Conservation (phyloP, 306 rosid species). For the Malus sylvestris region DNA sequence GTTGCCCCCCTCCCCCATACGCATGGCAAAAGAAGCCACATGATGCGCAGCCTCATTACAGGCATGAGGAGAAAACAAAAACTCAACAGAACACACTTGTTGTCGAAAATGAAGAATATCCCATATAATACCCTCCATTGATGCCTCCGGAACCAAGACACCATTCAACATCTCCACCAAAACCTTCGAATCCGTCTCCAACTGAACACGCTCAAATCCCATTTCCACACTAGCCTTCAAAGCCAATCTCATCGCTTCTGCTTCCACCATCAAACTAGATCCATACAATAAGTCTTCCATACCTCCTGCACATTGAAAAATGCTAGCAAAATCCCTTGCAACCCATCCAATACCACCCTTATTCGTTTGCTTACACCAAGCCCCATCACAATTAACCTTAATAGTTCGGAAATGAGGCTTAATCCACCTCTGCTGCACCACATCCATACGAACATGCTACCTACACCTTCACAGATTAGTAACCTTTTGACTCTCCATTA, state of each 20-base stretch:
- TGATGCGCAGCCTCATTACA: not conserved
- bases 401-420: not conserved
- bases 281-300: not conserved
- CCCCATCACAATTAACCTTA: not conserved
- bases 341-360: not conserved
- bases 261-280: not conserved
- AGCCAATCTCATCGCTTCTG: not conserved
- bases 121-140: not conserved
- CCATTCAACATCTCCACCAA: not conserved
- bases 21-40: not conserved
- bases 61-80: not conserved
- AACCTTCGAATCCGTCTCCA: not conserved
- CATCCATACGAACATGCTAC: too few relatives aligned
- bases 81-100: too few relatives aligned
- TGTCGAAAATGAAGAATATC: too few relatives aligned
- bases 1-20: too few relatives aligned
- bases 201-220: not conserved
- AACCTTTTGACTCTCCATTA: fast-evolving
- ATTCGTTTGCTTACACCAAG: not conserved
- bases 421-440: not conserved
- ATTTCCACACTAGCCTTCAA: not conserved
- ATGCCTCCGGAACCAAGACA: not conserved
- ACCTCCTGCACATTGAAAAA: not conserved
- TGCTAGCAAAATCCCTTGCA: not conserved
- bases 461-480: fast-evolving